Evolutionary conservation across 1,284 basidiomycete species (phyloP), one percentile per base, ranked within the genome.

Genomic region (Kwoniella shivajii): DNA sequence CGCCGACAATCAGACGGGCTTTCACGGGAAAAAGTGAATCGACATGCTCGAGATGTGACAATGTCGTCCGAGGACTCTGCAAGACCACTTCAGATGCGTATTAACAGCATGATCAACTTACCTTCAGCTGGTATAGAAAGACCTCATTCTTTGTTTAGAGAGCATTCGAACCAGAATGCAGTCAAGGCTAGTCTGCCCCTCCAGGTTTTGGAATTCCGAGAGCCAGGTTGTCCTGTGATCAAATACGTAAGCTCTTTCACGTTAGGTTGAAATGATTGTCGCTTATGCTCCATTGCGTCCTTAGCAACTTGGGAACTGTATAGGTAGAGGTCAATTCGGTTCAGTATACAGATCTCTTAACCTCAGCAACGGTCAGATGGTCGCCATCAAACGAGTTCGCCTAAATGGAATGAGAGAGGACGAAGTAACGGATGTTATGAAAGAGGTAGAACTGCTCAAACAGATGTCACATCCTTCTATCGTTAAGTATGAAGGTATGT

Each of bases 401-500:
- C 80, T 96, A 45, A 88, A 90, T 43, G 92, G 91, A 6, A 79
- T 92, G 68, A 88, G 89, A 74, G 89, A 92, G 72, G 87, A 88
- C 29, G 89, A 92, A 69, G 86, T 94, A 29, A 84, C 82, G 56
- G 88, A 91, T 73, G 83, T 96, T 42, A 95, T 93, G 88, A 84
- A 84, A 60, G 92, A 96, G 77, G 92, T 96, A 16, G 89, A 93
- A 69, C 80, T 96, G 29, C 84, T 96, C 64, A 92, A 93, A 80
- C 84, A 88, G 46, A 79, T 96, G 33, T 86, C 86, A 4, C 93
- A 97, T 75, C 92, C 93, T 0, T 88, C 90, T 68, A 95, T 97
- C 59, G 92, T 96, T 74, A 92, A 92, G 74, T 97, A 96, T 71
- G 90, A 95, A 77, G 92, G 93, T 34, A 92, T 96, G 88, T 86